A percentile compares a stretch with the other conserved stretches of the same genome.
phyloP scores from a whole-genome alignment of 2,329 filamentous ascomycete genomes.

The Monosporascus sp. region DNA sequence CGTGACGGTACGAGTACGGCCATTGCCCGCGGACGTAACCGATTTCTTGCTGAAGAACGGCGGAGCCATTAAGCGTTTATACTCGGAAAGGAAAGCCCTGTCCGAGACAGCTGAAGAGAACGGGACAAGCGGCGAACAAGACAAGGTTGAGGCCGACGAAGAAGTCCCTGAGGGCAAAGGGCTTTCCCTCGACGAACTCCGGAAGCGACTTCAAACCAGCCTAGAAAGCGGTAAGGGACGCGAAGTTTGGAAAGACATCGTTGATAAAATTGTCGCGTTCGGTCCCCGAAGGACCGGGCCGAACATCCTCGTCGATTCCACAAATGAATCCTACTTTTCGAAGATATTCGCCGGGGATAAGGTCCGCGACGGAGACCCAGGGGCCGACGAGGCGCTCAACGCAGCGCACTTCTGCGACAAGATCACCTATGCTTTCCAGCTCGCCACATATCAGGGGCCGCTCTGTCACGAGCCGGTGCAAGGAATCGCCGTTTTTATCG shows the following conservation, averaged over 20 bases:
- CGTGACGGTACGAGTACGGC: constrained; percentile 69
- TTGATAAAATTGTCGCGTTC: constrained; percentile 84
- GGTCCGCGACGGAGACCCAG: constrained; percentile 26
- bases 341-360: constrained; percentile 55
- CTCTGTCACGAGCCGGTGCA: constrained; percentile 91
- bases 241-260: constrained; percentile 70
- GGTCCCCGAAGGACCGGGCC: constrained; percentile 80
- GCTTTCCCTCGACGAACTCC: constrained; percentile 72
- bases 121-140: constrained; percentile 31
- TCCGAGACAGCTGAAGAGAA: constrained; percentile 29
- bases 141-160: constrained; percentile 44
- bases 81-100: constrained; percentile 60
- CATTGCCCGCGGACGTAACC: constrained; percentile 71
- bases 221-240: constrained; percentile 69
- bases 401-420: constrained; percentile 79
- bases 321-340: constrained; percentile 60
- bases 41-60: constrained; percentile 80
- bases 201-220: constrained; percentile 59
- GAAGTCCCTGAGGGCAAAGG: constrained; percentile 55
- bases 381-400: constrained; percentile 45
- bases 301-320: constrained; percentile 84
- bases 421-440: constrained; percentile 88
- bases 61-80: constrained; percentile 71
- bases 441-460: constrained; percentile 81
- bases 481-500: constrained; percentile 85